Evolutionary conservation across 805 yeast genomes (phyloP), one percentile per base, ranked within the genome.

Genomic region (Lachancea mirantina): DNA sequence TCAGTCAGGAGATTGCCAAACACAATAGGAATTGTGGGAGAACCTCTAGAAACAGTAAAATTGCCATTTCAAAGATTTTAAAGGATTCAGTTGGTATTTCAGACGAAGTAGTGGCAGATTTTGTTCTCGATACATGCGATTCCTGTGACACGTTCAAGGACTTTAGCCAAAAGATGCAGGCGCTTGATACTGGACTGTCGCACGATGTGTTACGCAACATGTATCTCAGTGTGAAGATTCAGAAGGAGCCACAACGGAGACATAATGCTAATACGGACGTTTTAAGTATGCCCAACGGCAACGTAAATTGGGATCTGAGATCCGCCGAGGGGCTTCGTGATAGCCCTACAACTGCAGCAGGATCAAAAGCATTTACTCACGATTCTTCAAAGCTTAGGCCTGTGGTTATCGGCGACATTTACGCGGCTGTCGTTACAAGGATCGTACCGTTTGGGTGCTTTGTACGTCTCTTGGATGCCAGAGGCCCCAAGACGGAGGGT

Each of bases 401-500:
- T 3, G 63, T 74, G 0, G 42, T 52, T 4, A 37, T 65, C 1
- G 76, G 73, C 11, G 54, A 65, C 15, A 59, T 83, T 0, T 77
- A 79, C 45, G 55, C 55, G 18, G 96, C 94, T 0, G 56, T 42
- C 16, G 79, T 89, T 3, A 65, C 64, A 28, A 73, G 71, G 27
- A 45, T 83, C 1, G 74, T 76, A 26, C 55, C 70, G 2, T 88
- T 76, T 57, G 96, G 97, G 1, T 94, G 85, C 1, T 89, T 88
- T 50, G 70, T 85, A 0, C 56, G 72, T 7, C 52, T 88, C 1
- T 42, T 55, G 5, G 73, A 67, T 0, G 47, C 65, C 2, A 36
- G 47, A 23, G 49, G 50, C 9, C 41, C 40, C 15, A 42, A 44
- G 29, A 51, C 53, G 14, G 75, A 62, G 45, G 95, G 94, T 0